phyloP scores from a whole-genome alignment of 2,329 filamentous ascomycete genomes.

The Pseudocercospora musae region DNA sequence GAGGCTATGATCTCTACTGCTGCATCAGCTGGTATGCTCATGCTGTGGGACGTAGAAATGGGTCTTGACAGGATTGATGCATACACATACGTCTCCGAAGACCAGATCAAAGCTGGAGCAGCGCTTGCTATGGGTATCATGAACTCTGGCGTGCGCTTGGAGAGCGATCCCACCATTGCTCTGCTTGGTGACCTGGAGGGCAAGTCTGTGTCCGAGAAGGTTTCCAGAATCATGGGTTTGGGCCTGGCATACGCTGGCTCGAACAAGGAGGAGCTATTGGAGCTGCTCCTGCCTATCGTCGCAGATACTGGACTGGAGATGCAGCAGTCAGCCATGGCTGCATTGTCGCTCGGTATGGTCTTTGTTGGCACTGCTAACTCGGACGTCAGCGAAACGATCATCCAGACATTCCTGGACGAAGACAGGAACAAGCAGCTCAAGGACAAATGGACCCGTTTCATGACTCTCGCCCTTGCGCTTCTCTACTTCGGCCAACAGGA shows the following conservation, averaged over 20 bases:
- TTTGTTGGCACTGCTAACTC: slow-evolving; percentile 91
- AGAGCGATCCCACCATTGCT: slow-evolving; percentile 86
- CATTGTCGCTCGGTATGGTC: slow-evolving; percentile 81
- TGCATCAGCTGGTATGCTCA: slow-evolving; percentile 84
- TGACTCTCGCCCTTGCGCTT: slow-evolving; percentile 87
- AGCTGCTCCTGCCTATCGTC: slow-evolving; percentile 81
- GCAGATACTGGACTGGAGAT: slow-evolving; percentile 81
- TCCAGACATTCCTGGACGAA: slow-evolving; percentile 89
- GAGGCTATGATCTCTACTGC: slow-evolving; percentile 97
- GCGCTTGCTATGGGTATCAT: slow-evolving; percentile 92
- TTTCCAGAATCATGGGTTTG: slow-evolving; percentile 91
- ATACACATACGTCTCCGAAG: slow-evolving; percentile 81
- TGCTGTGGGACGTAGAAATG: slow-evolving; percentile 90
- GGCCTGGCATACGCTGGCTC: slow-evolving; percentile 93
- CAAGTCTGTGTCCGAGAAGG: slow-evolving; percentile 72
- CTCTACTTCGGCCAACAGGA: slow-evolving; percentile 96
- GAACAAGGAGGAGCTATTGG: slow-evolving; percentile 83
- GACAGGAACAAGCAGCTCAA: slow-evolving; percentile 87
- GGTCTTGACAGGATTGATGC: slow-evolving; percentile 92
- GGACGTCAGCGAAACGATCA: slow-evolving; percentile 86
- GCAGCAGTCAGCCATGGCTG: slow-evolving; percentile 95
- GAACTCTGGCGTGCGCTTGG: slow-evolving; percentile 85
- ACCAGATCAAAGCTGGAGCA: slow-evolving; percentile 84
- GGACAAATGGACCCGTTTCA: slow-evolving; percentile 97
- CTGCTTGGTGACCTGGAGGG: slow-evolving; percentile 78